Conservation (phyloP, 2,329 filamentous ascomycete genomes). For the Endoconidiophora laricicola region DNA sequence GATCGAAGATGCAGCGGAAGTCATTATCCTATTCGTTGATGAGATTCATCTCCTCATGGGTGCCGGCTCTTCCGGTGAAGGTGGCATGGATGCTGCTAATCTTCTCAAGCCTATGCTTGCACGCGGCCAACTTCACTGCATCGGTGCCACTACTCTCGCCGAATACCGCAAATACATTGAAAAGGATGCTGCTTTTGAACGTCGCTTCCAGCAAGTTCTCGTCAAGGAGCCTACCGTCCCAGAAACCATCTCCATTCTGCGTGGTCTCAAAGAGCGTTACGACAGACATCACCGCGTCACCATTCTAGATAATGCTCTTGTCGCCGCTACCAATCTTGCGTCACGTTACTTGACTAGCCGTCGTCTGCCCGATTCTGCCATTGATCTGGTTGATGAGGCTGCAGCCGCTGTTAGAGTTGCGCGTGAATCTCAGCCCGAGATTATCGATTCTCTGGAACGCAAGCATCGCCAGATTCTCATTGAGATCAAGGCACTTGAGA, state of each 20-base stretch:
- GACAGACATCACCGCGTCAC: slow-evolving; percentile 97
- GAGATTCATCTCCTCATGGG: slow-evolving; percentile 99
- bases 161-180: slow-evolving; percentile 99
- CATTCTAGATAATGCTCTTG: slow-evolving; percentile 85
- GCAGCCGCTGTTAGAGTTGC: slow-evolving; percentile 92
- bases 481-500: slow-evolving; percentile 85
- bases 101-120: slow-evolving; percentile 96
- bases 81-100: slow-evolving; percentile 97
- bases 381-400: slow-evolving; percentile 91
- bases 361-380: slow-evolving; percentile 86
- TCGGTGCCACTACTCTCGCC: slow-evolving; percentile 84
- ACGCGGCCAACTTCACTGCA: slow-evolving; percentile 90
- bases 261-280: slow-evolving; percentile 93
- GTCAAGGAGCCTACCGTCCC: slow-evolving; percentile 82
- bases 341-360: slow-evolving; percentile 84
- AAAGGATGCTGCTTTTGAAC: slow-evolving; percentile 94
- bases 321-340: slow-evolving; percentile 78
- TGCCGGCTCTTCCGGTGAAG: slow-evolving; percentile 82
- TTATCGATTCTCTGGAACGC: slow-evolving; percentile 86
- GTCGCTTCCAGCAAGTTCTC: slow-evolving; percentile 94
- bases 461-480: slow-evolving; percentile 84
- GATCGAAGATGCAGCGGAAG: slow-evolving; percentile 85
- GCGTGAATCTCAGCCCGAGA: slow-evolving; percentile 88
- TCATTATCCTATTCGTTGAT: slow-evolving; percentile 95
- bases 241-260: slow-evolving; percentile 94